Base-by-base conservation (phyloP, 164 flowering plant species). In the Stephania yunnanensis region DNA sequence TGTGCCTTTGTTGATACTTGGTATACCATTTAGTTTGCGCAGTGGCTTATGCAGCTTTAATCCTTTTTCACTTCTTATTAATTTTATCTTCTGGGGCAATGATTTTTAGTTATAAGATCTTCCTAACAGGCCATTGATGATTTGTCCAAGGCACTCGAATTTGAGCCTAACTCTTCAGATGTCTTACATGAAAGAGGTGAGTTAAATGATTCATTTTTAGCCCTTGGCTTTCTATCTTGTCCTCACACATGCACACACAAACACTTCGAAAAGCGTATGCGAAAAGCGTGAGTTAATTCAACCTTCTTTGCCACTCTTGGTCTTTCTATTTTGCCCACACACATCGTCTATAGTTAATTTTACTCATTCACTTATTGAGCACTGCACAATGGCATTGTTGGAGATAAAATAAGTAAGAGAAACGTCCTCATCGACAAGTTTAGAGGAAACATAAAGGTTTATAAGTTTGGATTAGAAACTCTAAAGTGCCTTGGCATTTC, bases 161-260 rank as follows among this genome's bases (percentile, higher is more conserved):
- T 89, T 78, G 99, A 93, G 79, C 95, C 94, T 44, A 79, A 91
- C 52, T 91, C 96, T 7, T 81, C 95, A 42, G 99, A 95, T 81
- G 84, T 92, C 78, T 86, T 92, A 72, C 99, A 93, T 85, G 99
- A 95, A 89, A 90, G 98, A 78, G 99, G 99, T 92, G 84, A 81
- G 68, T 74, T 63, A 68, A 20, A 70, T 36, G 52, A 68, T 44
- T 72, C 74, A 22, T 69, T 36, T 52, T 74, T n/a, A 71, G 70
- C 53, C 55, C 7, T 1, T 58, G 7, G 12, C 50, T 42, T 20
- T 46, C 4, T 46, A 7, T 50, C 11, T 50, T 20, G 25, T 13
- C 20, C 48, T 2, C 15, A 45, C 72, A 70, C 50, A 13, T 17
- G 63, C 63, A 55, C 5, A n/a, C n/a, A 55, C 63, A 25, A 79